Evolutionary conservation across 2,329 filamentous ascomycete genomes (phyloP), one percentile per base, ranked within the genome.

Genomic region (Diaporthe vexans): DNA sequence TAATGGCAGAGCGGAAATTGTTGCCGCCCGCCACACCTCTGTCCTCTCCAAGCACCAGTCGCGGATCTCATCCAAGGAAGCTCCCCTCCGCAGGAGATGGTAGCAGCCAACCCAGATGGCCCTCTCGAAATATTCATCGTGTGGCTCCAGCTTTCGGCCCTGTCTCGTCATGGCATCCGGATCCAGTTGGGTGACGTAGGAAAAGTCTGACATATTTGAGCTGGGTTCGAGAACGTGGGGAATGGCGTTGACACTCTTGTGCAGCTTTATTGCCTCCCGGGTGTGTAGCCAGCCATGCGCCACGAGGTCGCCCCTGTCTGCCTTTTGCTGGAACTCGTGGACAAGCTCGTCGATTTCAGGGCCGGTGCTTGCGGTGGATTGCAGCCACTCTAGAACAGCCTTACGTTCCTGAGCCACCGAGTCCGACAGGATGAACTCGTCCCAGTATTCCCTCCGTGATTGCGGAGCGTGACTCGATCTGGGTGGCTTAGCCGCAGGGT

Each of bases 61-160:
- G 72, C 91, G 90, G 76, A 98, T 94, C 51, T 93, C 90, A 11
- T 89, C 84, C 84, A 94, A 91, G 76, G 88, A 91, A 77, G 91
- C 92, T n/a, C 97, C 97, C 59, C 95, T 91, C 65, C 96, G 92
- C 70, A 99, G 87, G 87, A 98, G 94, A 82, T 98, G 95, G 86
- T 95, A 98, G 83, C 94, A 97, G n/a, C 94, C 93, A 75, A 95
- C 89, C 95, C 97, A 98, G 61, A 97, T 94, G 3, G 95, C 94
- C 71, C 93, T 91, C 84, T 99, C 97, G 76, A 96, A 97, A 79
- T 92, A 95, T 77, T 95, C 92, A 80, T 99, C 97, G 79, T 95
- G 91, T 33, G 92, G 90, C 80, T 97, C 93, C 54, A 98, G 86
- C 67, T 89, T 91, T 71, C 94, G 91, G 65, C 88, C 89, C 82